Percentiles rank a stretch among this genome's conserved stretches.
Evolutionary conservation across 2,329 filamentous ascomycete genomes (phyloP).

Genomic region (Aspergillus sp.): DNA sequence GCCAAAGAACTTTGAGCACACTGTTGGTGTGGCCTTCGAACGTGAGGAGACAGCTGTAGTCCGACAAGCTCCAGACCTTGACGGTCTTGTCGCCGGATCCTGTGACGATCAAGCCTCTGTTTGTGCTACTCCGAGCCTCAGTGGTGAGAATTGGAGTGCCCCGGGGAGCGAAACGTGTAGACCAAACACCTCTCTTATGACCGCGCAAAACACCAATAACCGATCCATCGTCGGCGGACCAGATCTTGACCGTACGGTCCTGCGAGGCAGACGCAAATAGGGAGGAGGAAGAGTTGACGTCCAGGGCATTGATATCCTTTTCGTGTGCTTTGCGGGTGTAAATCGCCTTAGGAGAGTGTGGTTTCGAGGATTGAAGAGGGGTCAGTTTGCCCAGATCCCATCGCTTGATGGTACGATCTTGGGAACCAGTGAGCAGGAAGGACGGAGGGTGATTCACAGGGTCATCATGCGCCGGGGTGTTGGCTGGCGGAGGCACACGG

Average conservation of each 20-base stretch:
- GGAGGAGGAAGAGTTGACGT: conserved; percentile 70
- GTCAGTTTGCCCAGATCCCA: conserved; percentile 75
- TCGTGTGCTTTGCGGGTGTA: conserved; percentile 96
- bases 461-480: conserved; percentile 68
- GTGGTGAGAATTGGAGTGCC: conserved; percentile 74
- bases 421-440: conserved; percentile 87
- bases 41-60: conserved; percentile 89
- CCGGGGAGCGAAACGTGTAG: conserved; percentile 82
- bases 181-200: conserved; percentile 94
- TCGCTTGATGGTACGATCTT: conserved; percentile 92
- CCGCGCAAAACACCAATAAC: conserved; percentile 87
- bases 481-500: conserved; percentile 63
- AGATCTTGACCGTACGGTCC: conserved; percentile 95
- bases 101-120: conserved; percentile 80
- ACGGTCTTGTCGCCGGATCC: conserved; percentile 95
- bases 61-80: conserved; percentile 88
- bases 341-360: conserved; percentile 54
- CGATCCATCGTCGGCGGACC: conserved; percentile 86
- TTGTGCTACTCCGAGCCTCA: conserved; percentile 66
- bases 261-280: conserved; percentile 95
- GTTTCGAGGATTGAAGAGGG: conserved; percentile 43
- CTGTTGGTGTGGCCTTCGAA: conserved; percentile 97
- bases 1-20: conserved; percentile 89
- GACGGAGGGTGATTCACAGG: conserved; percentile 77
- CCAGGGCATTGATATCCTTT: conserved; percentile 96